Base-by-base conservation (phyloP, 306 rosid species). In the Astragalus glycyphyllos region DNA sequence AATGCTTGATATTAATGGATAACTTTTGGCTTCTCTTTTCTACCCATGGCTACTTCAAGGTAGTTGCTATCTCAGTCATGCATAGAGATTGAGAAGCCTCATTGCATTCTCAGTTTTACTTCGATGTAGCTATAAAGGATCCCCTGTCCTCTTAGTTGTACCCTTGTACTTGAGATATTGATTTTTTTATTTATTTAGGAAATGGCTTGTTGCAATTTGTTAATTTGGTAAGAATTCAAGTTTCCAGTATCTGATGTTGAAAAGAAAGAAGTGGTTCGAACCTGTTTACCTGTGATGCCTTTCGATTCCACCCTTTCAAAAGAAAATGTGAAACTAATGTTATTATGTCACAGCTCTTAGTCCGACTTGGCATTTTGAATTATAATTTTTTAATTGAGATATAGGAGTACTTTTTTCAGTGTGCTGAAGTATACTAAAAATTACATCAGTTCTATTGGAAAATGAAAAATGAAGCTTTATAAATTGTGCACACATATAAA, bases 401-500 rank as follows among this genome's bases (percentile, higher is more conserved):
- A 29, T 50, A 12, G 45, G 41, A 34, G 12, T 9, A 65, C 16
- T 10, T 67, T 16, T 32, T 13, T 53, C 11, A 50, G 47, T 51
- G 8, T 14, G 31, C 59, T 66, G 47, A 68, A 68, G 37, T 51
- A 35, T 35, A 50, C 73, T 37, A n/a, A 20, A 20, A 68, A 35
- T 53, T 17, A 5, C 46, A 15, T 14, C 37, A 11, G 16, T 68
- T 31, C 17, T 6, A 34, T 49, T 34, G 40, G 60, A 37, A 23
- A 20, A 40, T 11, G 42, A 7, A 54, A 40, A 54, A 4, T 67
- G 40, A 37, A 13, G 34, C 59, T 11, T 4, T 32, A 5, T 54
- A 47, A 59, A 35, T 37, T 59, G 13, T 6, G 66, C 42, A 8
- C 12, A 37, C 23, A 44, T 5, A 9, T 38, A 54, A 54, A 44